phyloP scores from a whole-genome alignment of 495 filamentous ascomycete species.

The Neurospora tetraspora region DNA sequence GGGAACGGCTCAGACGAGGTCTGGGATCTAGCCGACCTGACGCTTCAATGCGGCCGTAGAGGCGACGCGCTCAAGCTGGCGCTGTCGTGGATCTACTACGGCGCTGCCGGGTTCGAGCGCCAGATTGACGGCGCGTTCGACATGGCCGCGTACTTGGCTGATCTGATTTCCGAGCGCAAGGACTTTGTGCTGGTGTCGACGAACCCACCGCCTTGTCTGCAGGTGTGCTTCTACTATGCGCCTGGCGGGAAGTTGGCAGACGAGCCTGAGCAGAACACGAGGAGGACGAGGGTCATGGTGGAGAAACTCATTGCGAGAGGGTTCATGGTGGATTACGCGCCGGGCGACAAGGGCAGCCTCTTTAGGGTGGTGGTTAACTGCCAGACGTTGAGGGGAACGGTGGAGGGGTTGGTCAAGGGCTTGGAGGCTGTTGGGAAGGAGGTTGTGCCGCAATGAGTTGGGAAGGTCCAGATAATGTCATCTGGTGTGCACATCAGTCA shows the following conservation, averaged over 20 bases:
- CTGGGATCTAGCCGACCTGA: slow-evolving; percentile 90
- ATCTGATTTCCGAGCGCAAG: slow-evolving; percentile 37
- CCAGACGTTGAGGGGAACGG: slow-evolving; percentile 58
- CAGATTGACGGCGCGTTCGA: slow-evolving; percentile 62
- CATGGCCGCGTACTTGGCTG: slow-evolving; percentile 54
- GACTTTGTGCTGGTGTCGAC: slow-evolving; percentile 64
- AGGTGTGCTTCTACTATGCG: slow-evolving; percentile 90
- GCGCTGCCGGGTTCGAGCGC: slow-evolving; percentile 41
- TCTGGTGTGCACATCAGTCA: too few relatives aligned
- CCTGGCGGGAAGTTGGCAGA: slow-evolving; percentile 42
- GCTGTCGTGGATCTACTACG: slow-evolving; percentile 83
- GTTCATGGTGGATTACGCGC: slow-evolving; percentile 93
- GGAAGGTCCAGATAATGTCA: neutral
- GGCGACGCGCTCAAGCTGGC: slow-evolving; percentile 83
- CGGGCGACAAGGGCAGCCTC: slow-evolving; percentile 67
- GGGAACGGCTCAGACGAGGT: slow-evolving; percentile 23
- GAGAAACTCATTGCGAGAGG: slow-evolving; percentile 56
- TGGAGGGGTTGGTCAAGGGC: slow-evolving; percentile 66
- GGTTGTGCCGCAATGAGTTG: slow-evolving; percentile 13
- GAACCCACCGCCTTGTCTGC: slow-evolving; percentile 77
- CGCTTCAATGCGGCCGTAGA: slow-evolving; percentile 80
- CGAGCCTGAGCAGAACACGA: slow-evolving; percentile 52
- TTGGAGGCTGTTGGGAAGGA: slow-evolving; percentile 56
- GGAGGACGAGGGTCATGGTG: slow-evolving; percentile 58
- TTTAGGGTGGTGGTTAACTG: slow-evolving; percentile 84